A percentile compares a stretch with the other conserved stretches of the same genome.
Evolutionary conservation across 371 early-diverging fungal genomes (phyloP).

Genomic region (Polyrhizophydium stewartii): DNA sequence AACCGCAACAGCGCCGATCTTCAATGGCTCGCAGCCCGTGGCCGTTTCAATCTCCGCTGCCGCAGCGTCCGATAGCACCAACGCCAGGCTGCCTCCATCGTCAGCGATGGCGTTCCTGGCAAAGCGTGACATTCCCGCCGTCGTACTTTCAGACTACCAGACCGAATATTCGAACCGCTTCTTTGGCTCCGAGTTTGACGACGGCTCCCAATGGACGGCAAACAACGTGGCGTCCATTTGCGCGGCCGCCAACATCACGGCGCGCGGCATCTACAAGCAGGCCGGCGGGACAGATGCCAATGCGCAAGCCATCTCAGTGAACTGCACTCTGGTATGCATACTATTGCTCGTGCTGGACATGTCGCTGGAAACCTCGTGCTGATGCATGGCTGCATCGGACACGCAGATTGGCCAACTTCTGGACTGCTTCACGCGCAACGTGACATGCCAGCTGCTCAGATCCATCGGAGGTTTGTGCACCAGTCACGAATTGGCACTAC

Average conservation of each 20-base stretch:
- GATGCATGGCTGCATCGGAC: conserved; percentile 10
- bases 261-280: conserved; percentile 16
- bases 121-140: conserved; percentile 57
- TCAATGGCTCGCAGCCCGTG: conserved; percentile 9
- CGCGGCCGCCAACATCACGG: conserved; percentile 44
- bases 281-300: conserved; percentile 38
- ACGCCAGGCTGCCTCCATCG: conserved; percentile 66
- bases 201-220: conserved; percentile 28
- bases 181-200: conserved; percentile 66
- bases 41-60: conserved; percentile 7
- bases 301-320: conserved; percentile 42
- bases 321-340: conserved; percentile 39
- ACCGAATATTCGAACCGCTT: conserved; percentile 45
- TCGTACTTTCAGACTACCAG: conserved; percentile 63
- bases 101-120: conserved; percentile 70
- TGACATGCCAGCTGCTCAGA: conserved; percentile 44
- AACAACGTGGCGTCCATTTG: conserved; percentile 50
- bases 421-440: conserved; percentile 62
- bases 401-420: conserved; percentile 50
- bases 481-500: no score
- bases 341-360: conserved; percentile 13
- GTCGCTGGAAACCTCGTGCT: background rate
- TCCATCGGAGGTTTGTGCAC: conserved; percentile 3
- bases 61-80: conserved; percentile 10
- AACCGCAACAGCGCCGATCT: background rate